These are phyloP conservation scores for Fusarium pseudograminearum DNA, from an alignment of 2,329 filamentous ascomycete genomes.

Conservation along the genomic window DNA sequence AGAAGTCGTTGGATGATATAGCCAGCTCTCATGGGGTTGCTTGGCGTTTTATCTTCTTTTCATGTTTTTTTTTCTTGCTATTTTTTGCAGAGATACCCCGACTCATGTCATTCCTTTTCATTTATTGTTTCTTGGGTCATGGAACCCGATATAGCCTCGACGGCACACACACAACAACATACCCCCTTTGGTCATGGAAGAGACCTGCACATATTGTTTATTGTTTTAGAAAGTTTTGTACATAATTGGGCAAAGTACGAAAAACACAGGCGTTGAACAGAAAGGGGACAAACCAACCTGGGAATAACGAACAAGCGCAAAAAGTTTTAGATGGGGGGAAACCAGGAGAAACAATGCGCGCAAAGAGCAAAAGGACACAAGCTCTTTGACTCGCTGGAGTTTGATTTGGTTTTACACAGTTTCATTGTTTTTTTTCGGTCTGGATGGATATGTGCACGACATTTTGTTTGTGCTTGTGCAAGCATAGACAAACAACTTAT, in stretches of 20 bases:
- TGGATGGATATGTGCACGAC: constrained; percentile 20
- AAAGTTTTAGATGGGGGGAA: constrained; percentile 44
- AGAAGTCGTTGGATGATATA: constrained; percentile 35
- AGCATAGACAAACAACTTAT: constrained; percentile 25
- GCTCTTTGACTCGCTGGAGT: constrained; percentile 39
- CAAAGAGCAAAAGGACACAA: constrained; percentile 13
- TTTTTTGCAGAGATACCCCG: constrained; percentile 46
- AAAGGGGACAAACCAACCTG: constrained; percentile 12
- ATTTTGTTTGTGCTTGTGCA: constrained; percentile 22
- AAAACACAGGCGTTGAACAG: constrained; percentile 39
- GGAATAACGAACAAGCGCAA: constrained; percentile 37
- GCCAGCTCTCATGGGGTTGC: constrained; percentile 39
- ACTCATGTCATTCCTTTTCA: constrained; percentile 48
- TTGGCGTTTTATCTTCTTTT: constrained; percentile 38
- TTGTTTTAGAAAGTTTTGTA: constrained; percentile 47
- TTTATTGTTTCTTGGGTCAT: constrained; percentile 22
- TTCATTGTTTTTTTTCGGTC: constrained; percentile 23
- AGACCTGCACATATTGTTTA: constrained; percentile 41
- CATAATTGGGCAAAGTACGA: constrained; percentile 31
- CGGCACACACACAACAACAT: constrained; percentile 34
- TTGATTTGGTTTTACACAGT: constrained; percentile 31
- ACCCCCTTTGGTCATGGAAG: constrained; percentile 19
- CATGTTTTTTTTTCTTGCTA: constrained; percentile 26
- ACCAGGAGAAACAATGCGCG: constrained; percentile 26
- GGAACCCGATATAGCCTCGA: constrained; percentile 39